Base-by-base conservation (phyloP, 257 asterid genomes). In the Petrea volubilis region DNA sequence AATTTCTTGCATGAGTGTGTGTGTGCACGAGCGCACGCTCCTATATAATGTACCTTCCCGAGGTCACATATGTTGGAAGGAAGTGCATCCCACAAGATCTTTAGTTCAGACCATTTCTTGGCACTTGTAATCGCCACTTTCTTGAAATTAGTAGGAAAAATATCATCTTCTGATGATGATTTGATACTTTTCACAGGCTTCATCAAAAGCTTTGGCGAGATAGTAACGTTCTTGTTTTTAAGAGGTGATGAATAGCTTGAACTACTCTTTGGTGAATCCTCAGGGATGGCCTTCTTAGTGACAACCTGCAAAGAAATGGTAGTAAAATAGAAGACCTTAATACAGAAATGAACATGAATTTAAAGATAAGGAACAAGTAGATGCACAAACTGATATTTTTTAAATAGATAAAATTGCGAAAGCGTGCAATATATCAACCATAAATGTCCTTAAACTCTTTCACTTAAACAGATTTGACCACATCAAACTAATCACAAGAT, bases 31-130 rank as follows among this genome's bases (percentile, higher is more conserved):
- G n/a, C n/a, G n/a, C n/a, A n/a, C n/a, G n/a, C n/a, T n/a, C n/a
- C n/a, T n/a, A n/a, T n/a, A n/a, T 46, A 40, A 51, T 28, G 63
- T 78, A 91, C 98, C 96, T 91, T 87, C 74, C 98, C 97, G 27
- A 91, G 92, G 59, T 77, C 68, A 41, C 77, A 77, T 49, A 87
- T 67, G 18, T 84, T 70, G 13, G 86, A 73, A 59, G 97, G 89
- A 69, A 93, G 87, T 33, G 90, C 82, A 65, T 75, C 75, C 88
- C 96, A 83, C 41, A 56, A 56, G 67, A 81, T 72, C 74, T 79
- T 85, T n/a, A 76, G 79, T 67, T 88, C 84, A 0, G 93, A 77
- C 80, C 58, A 52, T 49, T 80, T 80, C 60, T 78, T 71, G 53
- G 83, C 77, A 58, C 77, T 67, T 20, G 74, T 65, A 18, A 76